Percentiles rank a stretch among this genome's conserved stretches.
phyloP scores from a whole-genome alignment of 176 grass and related monocot species.

The Cocos nucifera region DNA sequence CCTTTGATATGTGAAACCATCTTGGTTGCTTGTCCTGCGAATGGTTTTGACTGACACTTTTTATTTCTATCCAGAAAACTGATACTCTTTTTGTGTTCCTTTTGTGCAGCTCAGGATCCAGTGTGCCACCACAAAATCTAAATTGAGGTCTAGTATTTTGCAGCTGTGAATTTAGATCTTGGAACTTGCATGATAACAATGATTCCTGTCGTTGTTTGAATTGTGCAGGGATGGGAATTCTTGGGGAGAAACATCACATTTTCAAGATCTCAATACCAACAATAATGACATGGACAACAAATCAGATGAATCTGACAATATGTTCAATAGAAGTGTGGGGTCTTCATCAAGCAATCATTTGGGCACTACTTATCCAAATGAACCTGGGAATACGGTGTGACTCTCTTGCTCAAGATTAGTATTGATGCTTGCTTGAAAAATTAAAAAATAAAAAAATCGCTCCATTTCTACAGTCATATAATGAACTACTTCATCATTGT shows the following conservation, averaged over 20 bases:
- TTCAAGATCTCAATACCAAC: constrained; percentile 29
- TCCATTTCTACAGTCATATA: too few relatives aligned
- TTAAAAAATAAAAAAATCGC: too few relatives aligned
- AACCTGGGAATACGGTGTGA: constrained; percentile 48
- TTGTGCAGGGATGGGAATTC: constrained; percentile 36
- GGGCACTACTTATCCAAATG: constrained; percentile 27
- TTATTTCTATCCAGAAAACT: too few relatives aligned
- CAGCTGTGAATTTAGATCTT: too few relatives aligned
- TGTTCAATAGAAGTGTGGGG: constrained; percentile 11
- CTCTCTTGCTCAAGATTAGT: constrained; percentile 15
- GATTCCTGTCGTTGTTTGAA: too few relatives aligned
- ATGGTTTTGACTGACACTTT: neutral
- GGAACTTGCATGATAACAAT: too few relatives aligned
- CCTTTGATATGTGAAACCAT: constrained; percentile 13
- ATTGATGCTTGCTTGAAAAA: neutral
- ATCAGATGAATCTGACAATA: constrained; percentile 36
- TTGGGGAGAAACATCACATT: constrained; percentile 31
- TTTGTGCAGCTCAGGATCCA: constrained; percentile 82
- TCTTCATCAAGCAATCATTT: constrained; percentile 33
- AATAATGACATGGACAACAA: constrained; percentile 37
- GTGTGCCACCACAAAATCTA: constrained; percentile 54
- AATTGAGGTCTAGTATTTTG: constrained; percentile 44
- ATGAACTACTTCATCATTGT: too few relatives aligned
- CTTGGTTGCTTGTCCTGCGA: neutral
- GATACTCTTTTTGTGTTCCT: constrained; percentile 10